Conservation (phyloP, 176 grass and related monocot genomes). For the Chrysopogon serrulatus region DNA sequence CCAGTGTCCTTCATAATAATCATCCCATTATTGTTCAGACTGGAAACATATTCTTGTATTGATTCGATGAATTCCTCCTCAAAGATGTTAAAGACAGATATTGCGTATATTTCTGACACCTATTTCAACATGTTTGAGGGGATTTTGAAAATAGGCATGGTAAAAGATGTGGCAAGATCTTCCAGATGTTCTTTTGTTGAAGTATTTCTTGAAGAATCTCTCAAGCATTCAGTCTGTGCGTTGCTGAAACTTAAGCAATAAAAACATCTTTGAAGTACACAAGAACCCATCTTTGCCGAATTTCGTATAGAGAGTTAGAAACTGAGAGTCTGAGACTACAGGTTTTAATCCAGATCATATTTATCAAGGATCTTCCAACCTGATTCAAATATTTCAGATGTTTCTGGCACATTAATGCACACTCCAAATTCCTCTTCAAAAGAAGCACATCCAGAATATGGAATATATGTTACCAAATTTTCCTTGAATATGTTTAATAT, state of each 20-base stretch:
- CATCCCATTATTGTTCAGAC: slow-evolving; percentile 37
- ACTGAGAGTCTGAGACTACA: slow-evolving; percentile 59
- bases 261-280: slow-evolving; percentile 55
- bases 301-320: too few relatives aligned
- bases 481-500: slow-evolving; percentile 51
- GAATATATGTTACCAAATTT: slow-evolving; percentile 31
- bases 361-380: slow-evolving; percentile 49
- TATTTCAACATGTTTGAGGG: too few relatives aligned
- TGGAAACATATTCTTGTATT: slow-evolving; percentile 55
- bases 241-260: slow-evolving; percentile 45
- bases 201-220: slow-evolving; percentile 51
- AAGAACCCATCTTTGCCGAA: slow-evolving; percentile 52
- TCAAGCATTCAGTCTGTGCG: slow-evolving; percentile 49
- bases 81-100: slow-evolving; percentile 50
- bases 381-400: slow-evolving; percentile 45
- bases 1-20: slow-evolving; percentile 32
- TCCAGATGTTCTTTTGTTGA: slow-evolving; percentile 50
- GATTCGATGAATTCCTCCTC: slow-evolving; percentile 55
- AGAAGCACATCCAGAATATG: slow-evolving; percentile 35
- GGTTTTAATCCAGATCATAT: slow-evolving; percentile 47
- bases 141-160: slow-evolving; percentile 45
- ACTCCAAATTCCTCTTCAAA: slow-evolving; percentile 47
- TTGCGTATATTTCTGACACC: slow-evolving; percentile 53
- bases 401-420: slow-evolving; percentile 35
- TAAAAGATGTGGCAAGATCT: slow-evolving; percentile 70